Base-by-base conservation (phyloP, 345 rosid species). In the Populus ilicifolia region DNA sequence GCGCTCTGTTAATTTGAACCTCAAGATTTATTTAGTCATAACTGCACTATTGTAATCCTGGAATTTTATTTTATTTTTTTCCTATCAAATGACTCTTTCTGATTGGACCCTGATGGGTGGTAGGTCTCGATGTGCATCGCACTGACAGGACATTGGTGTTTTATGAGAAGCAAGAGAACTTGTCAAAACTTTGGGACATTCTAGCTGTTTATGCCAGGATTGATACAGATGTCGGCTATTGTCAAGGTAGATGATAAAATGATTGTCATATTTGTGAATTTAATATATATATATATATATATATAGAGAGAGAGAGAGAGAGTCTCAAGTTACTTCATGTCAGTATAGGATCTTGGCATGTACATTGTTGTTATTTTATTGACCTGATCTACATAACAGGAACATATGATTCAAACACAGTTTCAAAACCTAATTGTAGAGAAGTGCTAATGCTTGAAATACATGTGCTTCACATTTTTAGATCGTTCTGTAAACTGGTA, bases 161-260 rank as follows among this genome's bases (percentile, higher is more conserved):
- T 79, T 96, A 93, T 48, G 98, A 96, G 88, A 91, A 91, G 85
- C 92, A 88, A 79, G 89, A 92, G 77, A 87, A 96, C 85, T 83
- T 96, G 85, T 90, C 98, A 18, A 96, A 90, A 86, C 97, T 94
- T 73, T 92, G 97, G 99, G 99, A 96, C 84, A 88, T 96, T 83
- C 90, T 96, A 25, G 89, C 97, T 79, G 94, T 93, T 80, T 96
- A 96, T 85, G 94, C 99, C 39, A 92, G 99, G 97, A 84, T 93
- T 70, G 99, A 93, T 84, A 88, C 82, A 56, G 99, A 96, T 81
- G 93, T 93, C 33, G 99, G 98, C 69, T 96, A 96, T 77, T 90
- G 99, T 85, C 99, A 96, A 92, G 99, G 99, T 96, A 79, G 44
- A 71, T 77, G 62, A 43, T 66, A 71, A 5, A 69, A 69, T 69